Percentiles rank a stretch among this genome's conserved stretches.
Evolutionary conservation across 768 basidiomycete genomes (phyloP).

Genomic region (Hirschioporus abietinus): DNA sequence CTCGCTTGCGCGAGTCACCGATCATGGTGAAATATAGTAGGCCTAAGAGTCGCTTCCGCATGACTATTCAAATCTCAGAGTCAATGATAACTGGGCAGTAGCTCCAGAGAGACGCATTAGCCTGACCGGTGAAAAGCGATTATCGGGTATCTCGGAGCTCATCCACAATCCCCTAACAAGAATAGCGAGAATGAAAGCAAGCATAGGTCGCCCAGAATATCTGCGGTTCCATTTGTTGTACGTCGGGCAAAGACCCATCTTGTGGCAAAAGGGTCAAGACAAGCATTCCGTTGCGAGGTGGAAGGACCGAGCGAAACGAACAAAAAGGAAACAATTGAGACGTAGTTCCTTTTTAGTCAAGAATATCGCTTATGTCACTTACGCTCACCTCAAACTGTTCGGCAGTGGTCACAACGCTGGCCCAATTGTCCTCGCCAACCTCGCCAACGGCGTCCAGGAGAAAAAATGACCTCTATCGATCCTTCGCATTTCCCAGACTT

Average conservation of each 20-base stretch:
- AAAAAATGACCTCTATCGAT: conserved; percentile 13
- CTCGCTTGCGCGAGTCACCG: background rate
- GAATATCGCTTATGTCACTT: background rate
- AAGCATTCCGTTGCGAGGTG: background rate
- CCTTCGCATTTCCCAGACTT: conserved; percentile 10
- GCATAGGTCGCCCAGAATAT: background rate
- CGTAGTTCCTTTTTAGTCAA: background rate
- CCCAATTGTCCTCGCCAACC: background rate
- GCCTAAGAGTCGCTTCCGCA: background rate
- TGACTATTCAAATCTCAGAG: background rate
- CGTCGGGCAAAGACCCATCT: background rate
- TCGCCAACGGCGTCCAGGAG: background rate
- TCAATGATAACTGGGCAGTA: background rate
- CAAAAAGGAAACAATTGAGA: background rate
- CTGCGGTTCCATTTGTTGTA: background rate
- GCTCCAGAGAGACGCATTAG: background rate
- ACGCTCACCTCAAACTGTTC: background rate
- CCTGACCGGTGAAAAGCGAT: background rate
- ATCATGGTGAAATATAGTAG: background rate
- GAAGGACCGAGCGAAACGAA: background rate
- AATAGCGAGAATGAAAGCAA: background rate
- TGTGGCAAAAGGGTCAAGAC: background rate
- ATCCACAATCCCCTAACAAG: background rate
- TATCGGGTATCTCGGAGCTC: background rate
- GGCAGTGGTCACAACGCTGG: too few species aligned